Percentiles rank a stretch among this genome's conserved stretches.
Evolutionary conservation across 129 eudicot species (phyloP).

Genomic region (Helichrysum umbraculigerum): DNA sequence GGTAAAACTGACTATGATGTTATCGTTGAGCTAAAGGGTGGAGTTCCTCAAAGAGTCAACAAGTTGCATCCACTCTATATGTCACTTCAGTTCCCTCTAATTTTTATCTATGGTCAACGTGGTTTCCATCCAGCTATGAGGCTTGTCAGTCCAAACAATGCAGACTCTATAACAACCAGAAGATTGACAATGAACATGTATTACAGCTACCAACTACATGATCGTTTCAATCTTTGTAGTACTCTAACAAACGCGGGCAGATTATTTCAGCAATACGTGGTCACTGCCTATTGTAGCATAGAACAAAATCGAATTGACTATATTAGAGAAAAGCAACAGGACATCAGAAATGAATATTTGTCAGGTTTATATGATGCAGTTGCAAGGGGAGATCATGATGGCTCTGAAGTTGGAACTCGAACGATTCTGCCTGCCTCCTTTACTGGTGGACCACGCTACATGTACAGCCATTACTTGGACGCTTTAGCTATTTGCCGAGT

Average conservation of each 20-base stretch:
- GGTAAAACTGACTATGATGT: too few species aligned
- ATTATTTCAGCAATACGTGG: not conserved
- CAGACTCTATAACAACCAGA: too few species aligned
- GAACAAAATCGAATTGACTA: not conserved
- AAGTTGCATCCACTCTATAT: too few species aligned
- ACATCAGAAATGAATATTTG: not conserved
- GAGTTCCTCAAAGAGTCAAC: too few species aligned
- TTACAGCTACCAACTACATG: not conserved
- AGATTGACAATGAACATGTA: not conserved
- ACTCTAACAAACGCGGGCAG: not conserved
- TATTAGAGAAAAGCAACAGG: not conserved
- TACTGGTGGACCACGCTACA: constrained; percentile 16
- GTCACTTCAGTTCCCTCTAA: too few species aligned
- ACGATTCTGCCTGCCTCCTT: constrained; percentile 11
- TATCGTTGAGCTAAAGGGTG: too few species aligned
- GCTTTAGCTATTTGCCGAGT: not conserved
- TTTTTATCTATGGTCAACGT: too few species aligned
- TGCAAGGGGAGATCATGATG: not conserved
- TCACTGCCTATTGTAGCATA: not conserved
- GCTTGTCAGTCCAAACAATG: too few species aligned
- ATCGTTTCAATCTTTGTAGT: not conserved
- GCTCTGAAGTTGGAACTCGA: not conserved
- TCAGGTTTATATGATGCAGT: not conserved
- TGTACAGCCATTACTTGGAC: constrained; percentile 10
- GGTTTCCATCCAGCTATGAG: too few species aligned